Evolutionary conservation across 2,329 filamentous ascomycete genomes (phyloP), one percentile per base, ranked within the genome.

Genomic region (Colletotrichum coccodes): DNA sequence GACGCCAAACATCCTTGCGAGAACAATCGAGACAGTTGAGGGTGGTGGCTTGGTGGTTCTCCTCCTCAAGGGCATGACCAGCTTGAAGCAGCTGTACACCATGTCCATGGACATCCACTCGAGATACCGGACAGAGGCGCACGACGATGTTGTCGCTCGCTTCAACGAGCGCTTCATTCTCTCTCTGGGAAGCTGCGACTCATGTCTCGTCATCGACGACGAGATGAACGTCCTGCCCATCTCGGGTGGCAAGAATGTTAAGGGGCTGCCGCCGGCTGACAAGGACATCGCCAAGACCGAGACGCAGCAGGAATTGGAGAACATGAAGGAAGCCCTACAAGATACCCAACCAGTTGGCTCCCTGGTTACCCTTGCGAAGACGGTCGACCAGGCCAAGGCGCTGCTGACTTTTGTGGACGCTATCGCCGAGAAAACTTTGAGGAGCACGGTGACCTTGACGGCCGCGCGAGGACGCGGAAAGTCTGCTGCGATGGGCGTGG

Each of bases 151-250:
- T 44, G 92, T 95, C 44, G 95, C 96, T 56, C 89, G 96, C 69
- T 99, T 99, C 86, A 99, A 99, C 82, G 96, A 99, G 84, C 91
- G 96, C 21, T 99, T 99, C 78, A 93, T 99, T 30, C 85, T 99
- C 61, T 98, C 96, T 0, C 87, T 99, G 9, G 96, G 96, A n/a
- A 92, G 94, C 79, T 99, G 96, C 83, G 92, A 97, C 68, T 93
- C 94, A 2, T 99, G 96, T 79, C 86, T 99, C 73, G 95, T 99
- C 18, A 94, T 99, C 57, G 96, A 99, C 77, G 97, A 99, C 76
- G 97, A 99, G 83, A 85, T 99, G 76, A 99, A 99, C 77, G 96
- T 99, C 30, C 85, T 99, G 61, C 96, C 96, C 7, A 98, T 99
- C 69, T 99, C 96, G 2, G 96, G 96, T 59, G 96, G 94, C 71